Base-by-base conservation (phyloP, 2,329 filamentous ascomycete genomes). In the Aspergillus texensis region DNA sequence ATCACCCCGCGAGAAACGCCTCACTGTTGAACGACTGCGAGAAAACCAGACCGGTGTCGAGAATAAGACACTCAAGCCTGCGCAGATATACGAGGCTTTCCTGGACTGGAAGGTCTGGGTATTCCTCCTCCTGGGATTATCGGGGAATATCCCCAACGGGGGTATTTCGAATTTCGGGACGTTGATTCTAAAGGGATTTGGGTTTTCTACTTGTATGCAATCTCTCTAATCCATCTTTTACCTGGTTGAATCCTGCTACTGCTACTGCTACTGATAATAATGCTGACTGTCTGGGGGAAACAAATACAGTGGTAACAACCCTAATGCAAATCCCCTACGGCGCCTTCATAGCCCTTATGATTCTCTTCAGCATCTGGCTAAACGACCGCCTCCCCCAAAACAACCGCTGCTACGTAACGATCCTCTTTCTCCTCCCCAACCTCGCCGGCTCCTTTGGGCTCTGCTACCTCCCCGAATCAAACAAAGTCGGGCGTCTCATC, bases 31-130 rank as follows among this genome's bases (percentile, higher is more conserved):
- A 45, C 80, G 86, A 21, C 72, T 88, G 57, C 78, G 84, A 2
- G 80, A 81, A 34, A 87, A 88, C 66, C 85, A 88, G 69, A 88
- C 86, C 0, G 86, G 86, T 6, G 80, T 87, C 4, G 85, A 88
- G 70, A 86, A 88, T 66, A 84, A 85, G 65, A 73, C 77, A 66
- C 73, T 87, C 62, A 87, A 87, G 69, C 81, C 80, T 62, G 78
- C 81, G 21, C 86, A 89, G 69, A 79, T 87, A 53, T 70, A 75
- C 14, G 87, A 89, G 67, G 85, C 85, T 0, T 84, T 87, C 54
- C 71, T 77, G 45, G 87, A 89, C 70, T 83, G 84, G 67, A 88
- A 88, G 74, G 79, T 86, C 0, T 88, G 85, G 74, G 77, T 88
- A 16, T 86, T 88, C 67, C 85, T 85, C 52, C 62, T 83, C 9